phyloP scores from a whole-genome alignment of 2,329 filamentous ascomycete genomes.

The Arthrobotrys entomopaga region DNA sequence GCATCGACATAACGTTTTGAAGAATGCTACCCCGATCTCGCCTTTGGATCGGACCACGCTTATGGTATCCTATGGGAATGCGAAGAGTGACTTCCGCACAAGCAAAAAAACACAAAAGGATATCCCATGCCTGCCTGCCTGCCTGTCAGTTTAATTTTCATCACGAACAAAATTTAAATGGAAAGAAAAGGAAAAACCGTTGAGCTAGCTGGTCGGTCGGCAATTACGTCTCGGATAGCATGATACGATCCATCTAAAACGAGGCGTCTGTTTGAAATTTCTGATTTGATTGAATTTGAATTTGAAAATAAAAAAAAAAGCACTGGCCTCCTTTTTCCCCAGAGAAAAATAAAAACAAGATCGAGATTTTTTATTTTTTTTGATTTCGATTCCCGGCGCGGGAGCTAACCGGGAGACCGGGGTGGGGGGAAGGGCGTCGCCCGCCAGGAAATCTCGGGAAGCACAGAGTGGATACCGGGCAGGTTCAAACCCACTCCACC shows the following conservation, averaged over 20 bases:
- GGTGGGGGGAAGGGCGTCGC: no score
- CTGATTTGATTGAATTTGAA: no score
- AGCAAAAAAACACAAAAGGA: conserved; percentile 30
- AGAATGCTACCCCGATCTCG: conserved; percentile 16
- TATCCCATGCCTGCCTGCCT: conserved; percentile 7
- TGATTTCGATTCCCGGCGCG: conserved; percentile 20
- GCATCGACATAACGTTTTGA: conserved; percentile 50
- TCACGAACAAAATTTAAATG: not conserved
- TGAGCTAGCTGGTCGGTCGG: conserved; percentile 21
- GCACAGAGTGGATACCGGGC: conserved; percentile 18
- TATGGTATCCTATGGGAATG: conserved; percentile 46
- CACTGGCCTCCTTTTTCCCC: conserved; percentile 1
- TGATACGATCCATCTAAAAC: not conserved
- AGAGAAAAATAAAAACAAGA: conserved; percentile 13
- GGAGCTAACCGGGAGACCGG: conserved; percentile 18
- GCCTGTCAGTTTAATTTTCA: conserved; percentile 8
- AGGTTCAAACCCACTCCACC: not conserved
- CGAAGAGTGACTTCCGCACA: conserved; percentile 36
- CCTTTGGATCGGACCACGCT: conserved; percentile 38
- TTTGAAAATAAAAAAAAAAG: no score
- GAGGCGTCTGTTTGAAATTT: not conserved
- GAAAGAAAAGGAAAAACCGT: not conserved
- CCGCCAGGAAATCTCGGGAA: conserved; percentile 21
- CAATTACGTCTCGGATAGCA: conserved; percentile 38
- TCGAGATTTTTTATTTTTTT: conserved; percentile 10